Conservation (phyloP, 1,284 basidiomycete species). For the Cystobasidium pallidum region DNA sequence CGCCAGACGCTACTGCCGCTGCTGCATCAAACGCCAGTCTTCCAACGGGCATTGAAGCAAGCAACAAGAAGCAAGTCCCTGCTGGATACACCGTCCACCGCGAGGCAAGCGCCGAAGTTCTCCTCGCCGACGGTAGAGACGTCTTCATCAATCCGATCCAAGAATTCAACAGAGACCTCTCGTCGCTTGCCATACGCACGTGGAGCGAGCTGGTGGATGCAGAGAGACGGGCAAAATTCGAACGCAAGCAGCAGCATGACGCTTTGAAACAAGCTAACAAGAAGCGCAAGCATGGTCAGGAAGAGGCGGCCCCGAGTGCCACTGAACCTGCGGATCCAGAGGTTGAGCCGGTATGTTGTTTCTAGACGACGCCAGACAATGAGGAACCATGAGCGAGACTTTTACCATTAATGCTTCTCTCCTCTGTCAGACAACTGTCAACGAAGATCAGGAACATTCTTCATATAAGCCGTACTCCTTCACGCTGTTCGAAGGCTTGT, state of each 20-base stretch:
- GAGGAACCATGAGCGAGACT: too few species aligned
- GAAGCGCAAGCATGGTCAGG: constrained; percentile 42
- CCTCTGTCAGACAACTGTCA: not conserved
- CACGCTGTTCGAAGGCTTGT: constrained; percentile 89
- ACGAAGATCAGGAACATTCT: constrained; percentile 47
- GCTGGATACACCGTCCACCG: constrained; percentile 38
- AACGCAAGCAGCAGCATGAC: constrained; percentile 50
- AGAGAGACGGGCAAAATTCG: constrained; percentile 67
- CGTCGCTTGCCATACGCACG: constrained; percentile 81
- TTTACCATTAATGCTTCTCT: too few species aligned
- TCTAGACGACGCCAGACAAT: too few species aligned
- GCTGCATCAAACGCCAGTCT: not conserved
- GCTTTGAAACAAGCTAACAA: constrained; percentile 20
- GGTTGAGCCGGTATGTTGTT: not conserved
- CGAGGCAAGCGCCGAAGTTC: constrained; percentile 81
- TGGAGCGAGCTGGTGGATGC: constrained; percentile 78
- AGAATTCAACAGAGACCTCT: constrained; percentile 95
- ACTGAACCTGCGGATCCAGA: not conserved
- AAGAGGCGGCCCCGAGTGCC: not conserved
- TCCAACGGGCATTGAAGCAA: not conserved
- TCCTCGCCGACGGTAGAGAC: constrained; percentile 63
- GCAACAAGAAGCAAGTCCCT: constrained; percentile 5
- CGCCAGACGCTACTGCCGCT: not conserved
- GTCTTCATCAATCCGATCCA: constrained; percentile 96
- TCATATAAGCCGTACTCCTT: constrained; percentile 64